Percentiles rank a stretch among this genome's conserved stretches.
These are phyloP conservation scores for Rubus parviflorus DNA, from an alignment of 306 rosid species.

Conservation along the genomic window DNA sequence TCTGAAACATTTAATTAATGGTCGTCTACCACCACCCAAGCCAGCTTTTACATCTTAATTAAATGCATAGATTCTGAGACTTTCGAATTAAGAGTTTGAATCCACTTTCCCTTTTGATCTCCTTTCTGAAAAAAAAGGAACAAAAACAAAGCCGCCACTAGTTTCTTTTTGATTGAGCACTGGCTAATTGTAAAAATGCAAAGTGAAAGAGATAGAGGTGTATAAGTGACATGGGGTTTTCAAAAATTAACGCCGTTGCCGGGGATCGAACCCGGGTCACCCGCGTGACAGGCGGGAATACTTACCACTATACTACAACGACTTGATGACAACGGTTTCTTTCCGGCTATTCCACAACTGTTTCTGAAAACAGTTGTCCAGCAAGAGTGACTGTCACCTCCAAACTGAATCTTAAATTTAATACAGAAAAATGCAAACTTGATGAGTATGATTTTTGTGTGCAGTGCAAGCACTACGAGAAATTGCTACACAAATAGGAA, in stretches of 20 bases:
- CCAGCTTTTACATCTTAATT: background rate
- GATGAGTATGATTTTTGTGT: background rate
- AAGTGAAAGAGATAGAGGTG: background rate
- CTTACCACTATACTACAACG: constrained; percentile 10
- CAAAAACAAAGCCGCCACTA: background rate
- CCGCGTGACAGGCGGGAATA: constrained; percentile 8
- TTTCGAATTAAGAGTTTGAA: background rate
- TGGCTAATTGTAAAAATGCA: background rate
- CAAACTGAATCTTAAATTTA: no score
- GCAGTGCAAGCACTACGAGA: constrained; percentile 25
- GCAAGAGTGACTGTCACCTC: no score
- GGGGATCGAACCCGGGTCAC: constrained; percentile 11
- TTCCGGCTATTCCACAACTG: no score
- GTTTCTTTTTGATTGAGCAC: background rate
- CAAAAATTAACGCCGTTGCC: background rate
- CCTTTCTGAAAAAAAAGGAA: background rate
- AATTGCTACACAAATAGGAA: constrained; percentile 12
- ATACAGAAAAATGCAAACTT: background rate
- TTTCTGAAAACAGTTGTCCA: no score
- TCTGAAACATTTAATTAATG: no score
- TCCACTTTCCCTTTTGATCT: background rate
- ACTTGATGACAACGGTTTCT: background rate
- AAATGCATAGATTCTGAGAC: background rate
- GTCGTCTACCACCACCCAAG: background rate
- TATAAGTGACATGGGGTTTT: no score